phyloP scores from a whole-genome alignment of 2,329 filamentous ascomycete species.

The Myrmaecium sp. region DNA sequence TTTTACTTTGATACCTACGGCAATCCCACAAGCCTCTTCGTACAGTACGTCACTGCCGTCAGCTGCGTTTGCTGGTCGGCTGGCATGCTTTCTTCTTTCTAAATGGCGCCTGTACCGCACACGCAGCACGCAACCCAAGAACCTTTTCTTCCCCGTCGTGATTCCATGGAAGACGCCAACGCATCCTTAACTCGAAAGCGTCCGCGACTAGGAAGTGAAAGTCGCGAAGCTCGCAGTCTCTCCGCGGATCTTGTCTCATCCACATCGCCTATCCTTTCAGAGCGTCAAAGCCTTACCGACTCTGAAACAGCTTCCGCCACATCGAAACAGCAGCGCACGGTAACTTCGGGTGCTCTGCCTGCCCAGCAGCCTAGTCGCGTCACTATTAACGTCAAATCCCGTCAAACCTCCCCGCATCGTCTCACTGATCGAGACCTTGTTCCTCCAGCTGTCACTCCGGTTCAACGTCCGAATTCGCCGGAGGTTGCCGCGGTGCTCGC shows the following conservation, averaged over 20 bases:
- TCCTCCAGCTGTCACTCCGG: no score
- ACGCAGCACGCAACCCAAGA: conserved; percentile 14
- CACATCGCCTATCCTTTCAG: neutral
- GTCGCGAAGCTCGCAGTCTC: conserved; percentile 14
- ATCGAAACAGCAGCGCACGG: conserved; percentile 13
- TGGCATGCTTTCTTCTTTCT: no score
- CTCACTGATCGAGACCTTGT: no score
- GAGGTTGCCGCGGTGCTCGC: no score
- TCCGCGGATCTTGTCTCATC: conserved; percentile 10
- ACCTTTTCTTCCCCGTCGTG: conserved; percentile 22
- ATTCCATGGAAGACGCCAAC: conserved; percentile 27
- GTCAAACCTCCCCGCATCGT: conserved; percentile 1
- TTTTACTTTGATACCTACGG: no score
- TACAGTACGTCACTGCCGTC: conserved; percentile 2
- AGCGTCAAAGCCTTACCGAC: conserved; percentile 1
- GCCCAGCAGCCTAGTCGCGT: conserved; percentile 4
- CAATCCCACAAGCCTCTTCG: conserved; percentile 1
- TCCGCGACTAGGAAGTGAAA: conserved; percentile 24
- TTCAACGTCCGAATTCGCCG: no score
- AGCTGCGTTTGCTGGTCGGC: conserved; percentile 1
- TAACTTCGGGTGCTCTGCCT: conserved; percentile 12
- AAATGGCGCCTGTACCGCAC: conserved; percentile 18
- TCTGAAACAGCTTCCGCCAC: neutral
- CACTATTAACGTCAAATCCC: conserved; percentile 5
- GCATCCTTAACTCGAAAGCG: conserved; percentile 28